These are phyloP conservation scores for Trichoderma sp. DNA, from an alignment of 2,329 filamentous ascomycete genomes.

Conservation along the genomic window DNA sequence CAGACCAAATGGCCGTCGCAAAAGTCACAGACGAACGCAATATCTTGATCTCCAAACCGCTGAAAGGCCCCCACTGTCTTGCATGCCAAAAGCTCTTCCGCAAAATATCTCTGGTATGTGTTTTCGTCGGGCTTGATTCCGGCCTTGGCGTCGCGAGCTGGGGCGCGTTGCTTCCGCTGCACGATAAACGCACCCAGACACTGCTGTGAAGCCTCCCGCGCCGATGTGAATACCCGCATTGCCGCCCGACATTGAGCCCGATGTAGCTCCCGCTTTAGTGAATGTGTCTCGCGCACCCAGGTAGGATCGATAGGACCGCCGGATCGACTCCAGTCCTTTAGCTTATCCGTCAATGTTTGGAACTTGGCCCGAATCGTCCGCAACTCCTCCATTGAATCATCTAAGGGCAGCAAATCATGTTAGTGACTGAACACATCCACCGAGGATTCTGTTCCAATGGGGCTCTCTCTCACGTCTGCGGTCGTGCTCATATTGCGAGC, in stretches of 20 bases:
- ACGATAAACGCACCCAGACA: slow-evolving; percentile 58
- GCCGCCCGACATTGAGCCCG: slow-evolving; percentile 57
- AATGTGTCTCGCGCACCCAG: slow-evolving; percentile 53
- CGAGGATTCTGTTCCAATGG: not conserved
- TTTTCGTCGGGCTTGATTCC: slow-evolving; percentile 10
- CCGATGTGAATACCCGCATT: slow-evolving; percentile 52
- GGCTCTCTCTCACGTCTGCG: slow-evolving; percentile 43
- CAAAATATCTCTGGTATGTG: slow-evolving; percentile 38
- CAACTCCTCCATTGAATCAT: slow-evolving; percentile 52
- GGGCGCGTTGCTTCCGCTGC: slow-evolving; percentile 44
- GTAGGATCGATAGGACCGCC: slow-evolving; percentile 54
- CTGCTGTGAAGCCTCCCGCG: slow-evolving; percentile 45
- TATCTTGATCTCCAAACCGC: slow-evolving; percentile 51
- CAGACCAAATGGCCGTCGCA: slow-evolving; percentile 59
- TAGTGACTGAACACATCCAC: not conserved
- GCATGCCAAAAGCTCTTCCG: slow-evolving; percentile 51
- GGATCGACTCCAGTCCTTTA: slow-evolving; percentile 53
- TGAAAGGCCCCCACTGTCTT: slow-evolving; percentile 54
- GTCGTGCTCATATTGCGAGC: slow-evolving; percentile 57
- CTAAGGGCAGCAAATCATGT: slow-evolving; percentile 31
- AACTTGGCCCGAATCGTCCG: slow-evolving; percentile 45
- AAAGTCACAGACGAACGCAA: slow-evolving; percentile 59
- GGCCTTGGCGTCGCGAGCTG: not conserved
- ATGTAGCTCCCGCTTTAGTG: slow-evolving; percentile 51
- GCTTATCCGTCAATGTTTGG: slow-evolving; percentile 45